Conservation (phyloP, 495 filamentous ascomycete genomes). For the Corynascus novoguineensis region DNA sequence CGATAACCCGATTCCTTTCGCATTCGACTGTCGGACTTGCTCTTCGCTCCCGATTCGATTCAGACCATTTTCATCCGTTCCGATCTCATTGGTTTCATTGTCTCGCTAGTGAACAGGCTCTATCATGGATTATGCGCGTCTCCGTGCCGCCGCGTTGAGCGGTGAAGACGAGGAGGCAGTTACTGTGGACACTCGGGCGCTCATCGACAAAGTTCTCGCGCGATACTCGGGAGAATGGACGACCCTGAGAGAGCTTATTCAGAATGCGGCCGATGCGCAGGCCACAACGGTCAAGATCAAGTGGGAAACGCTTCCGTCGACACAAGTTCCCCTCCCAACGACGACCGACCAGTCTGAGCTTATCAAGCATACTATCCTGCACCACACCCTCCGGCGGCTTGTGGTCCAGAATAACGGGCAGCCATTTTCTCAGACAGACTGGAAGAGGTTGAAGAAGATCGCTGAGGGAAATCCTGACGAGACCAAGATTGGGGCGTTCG, state of each 20-base stretch:
- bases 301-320: constrained; percentile 82
- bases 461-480: constrained; percentile 98
- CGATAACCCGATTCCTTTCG: background rate
- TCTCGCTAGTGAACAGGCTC: background rate
- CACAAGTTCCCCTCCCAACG: constrained; percentile 63
- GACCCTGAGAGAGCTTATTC: constrained; percentile 83
- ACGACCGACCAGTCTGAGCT: constrained; percentile 60
- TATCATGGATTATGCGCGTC: constrained; percentile 73
- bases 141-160: constrained; percentile 79
- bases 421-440: constrained; percentile 80
- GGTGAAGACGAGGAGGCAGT: constrained; percentile 94
- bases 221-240: constrained; percentile 93
- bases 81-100: background rate
- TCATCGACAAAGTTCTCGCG: constrained; percentile 96
- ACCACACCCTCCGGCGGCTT: constrained; percentile 78
- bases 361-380: constrained; percentile 72
- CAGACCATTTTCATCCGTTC: background rate
- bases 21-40: background rate
- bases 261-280: constrained; percentile 94
- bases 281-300: constrained; percentile 84
- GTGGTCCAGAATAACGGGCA: constrained; percentile 87
- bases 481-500: constrained; percentile 97
- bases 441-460: constrained; percentile 89
- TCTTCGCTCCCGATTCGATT: background rate
- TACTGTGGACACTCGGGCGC: constrained; percentile 90